Evolutionary conservation across 495 filamentous ascomycete species (phyloP).

Genomic region (Evernia prunastri): DNA sequence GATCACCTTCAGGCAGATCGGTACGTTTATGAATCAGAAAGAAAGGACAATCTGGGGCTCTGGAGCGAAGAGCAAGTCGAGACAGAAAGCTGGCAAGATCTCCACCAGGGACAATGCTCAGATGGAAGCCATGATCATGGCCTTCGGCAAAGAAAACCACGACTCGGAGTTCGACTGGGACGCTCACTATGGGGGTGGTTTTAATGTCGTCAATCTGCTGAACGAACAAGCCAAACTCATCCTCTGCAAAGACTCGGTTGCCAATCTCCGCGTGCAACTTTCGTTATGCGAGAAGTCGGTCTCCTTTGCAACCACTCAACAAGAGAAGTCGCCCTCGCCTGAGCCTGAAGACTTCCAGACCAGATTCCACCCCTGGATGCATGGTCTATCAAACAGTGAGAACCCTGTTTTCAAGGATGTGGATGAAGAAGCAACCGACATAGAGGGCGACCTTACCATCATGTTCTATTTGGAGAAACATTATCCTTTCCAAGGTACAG

Average conservation of each 20-base stretch:
- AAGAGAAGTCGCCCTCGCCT: slow-evolving; percentile 5
- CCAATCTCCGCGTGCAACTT: slow-evolving; percentile 52
- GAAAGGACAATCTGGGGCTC: slow-evolving; percentile 79
- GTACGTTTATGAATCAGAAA: slow-evolving; percentile 65
- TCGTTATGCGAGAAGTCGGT: slow-evolving; percentile 55
- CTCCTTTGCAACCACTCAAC: slow-evolving; percentile 37
- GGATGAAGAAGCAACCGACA: slow-evolving; percentile 39
- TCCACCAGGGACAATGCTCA: slow-evolving; percentile 61
- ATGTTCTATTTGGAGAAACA: slow-evolving; percentile 51
- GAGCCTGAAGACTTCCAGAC: slow-evolving; percentile 8
- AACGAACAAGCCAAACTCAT: slow-evolving; percentile 46
- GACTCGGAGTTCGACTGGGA: slow-evolving; percentile 72
- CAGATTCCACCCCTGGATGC: slow-evolving; percentile 26
- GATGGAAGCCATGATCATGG: slow-evolving; percentile 56
- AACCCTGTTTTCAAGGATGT: slow-evolving; percentile 50
- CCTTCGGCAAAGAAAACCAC: slow-evolving; percentile 84
- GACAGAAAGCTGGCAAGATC: slow-evolving; percentile 50
- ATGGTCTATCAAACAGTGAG: slow-evolving; percentile 25
- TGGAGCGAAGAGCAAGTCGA: slow-evolving; percentile 66
- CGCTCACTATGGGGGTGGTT: slow-evolving; percentile 68
- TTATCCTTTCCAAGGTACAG: slow-evolving; percentile 31
- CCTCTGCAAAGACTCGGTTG: slow-evolving; percentile 45
- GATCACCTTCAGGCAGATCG: slow-evolving; percentile 87
- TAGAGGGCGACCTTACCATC: slow-evolving; percentile 44
- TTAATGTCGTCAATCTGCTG: slow-evolving; percentile 76